Evolutionary conservation across 768 basidiomycete species (phyloP), one percentile per base, ranked within the genome.

Genomic region (Pisolithus albus): DNA sequence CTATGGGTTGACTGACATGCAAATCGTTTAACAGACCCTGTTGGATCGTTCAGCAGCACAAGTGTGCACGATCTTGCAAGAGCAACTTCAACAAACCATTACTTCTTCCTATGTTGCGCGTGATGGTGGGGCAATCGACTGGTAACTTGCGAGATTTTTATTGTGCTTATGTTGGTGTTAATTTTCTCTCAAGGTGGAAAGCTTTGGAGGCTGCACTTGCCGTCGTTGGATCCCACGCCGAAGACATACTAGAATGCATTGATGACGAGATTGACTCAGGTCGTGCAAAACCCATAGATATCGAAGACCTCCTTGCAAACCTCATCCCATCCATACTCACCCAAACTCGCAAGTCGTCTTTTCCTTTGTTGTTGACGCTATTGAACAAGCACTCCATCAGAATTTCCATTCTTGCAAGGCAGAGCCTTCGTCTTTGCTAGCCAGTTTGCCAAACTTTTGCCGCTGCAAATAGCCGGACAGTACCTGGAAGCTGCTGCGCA

Each of bases 361-460:
- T 1, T 26, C 23, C 41, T n/a, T 38, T 44, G 28, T 19, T 42
- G 32, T 18, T 24, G 5, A 36, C 16, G 41, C 38, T 18, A 13
- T 45, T 49, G 32, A 47, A 26, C 47, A 40, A 21, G 45, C 52
- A 7, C 51, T 49, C 13, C 37, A 24, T 23, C 26, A 95, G 94
- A 91, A 21, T 78, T 76, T 51, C 92, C 92, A 0, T 99, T 97
- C 79, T 68, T 99, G 26, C 95, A 97, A 69, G 96, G 95, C 10
- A 79, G 96, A 54, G 89, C 84, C 0, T 96, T 97, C 54, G 90
- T 98, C 42, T 94, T 97, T 58, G 92, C 93, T 3, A 92, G 91
- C 61, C 86, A 92, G 61, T 97, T 83, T 62, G 78, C 88, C 1
- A 80, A 82, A 57, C 68, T 86, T 9, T 74, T 97, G 5, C 86